These are phyloP conservation scores for Stentor roeselii DNA, from an alignment of 73 alveolate genomes.

Conservation along the genomic window DNA sequence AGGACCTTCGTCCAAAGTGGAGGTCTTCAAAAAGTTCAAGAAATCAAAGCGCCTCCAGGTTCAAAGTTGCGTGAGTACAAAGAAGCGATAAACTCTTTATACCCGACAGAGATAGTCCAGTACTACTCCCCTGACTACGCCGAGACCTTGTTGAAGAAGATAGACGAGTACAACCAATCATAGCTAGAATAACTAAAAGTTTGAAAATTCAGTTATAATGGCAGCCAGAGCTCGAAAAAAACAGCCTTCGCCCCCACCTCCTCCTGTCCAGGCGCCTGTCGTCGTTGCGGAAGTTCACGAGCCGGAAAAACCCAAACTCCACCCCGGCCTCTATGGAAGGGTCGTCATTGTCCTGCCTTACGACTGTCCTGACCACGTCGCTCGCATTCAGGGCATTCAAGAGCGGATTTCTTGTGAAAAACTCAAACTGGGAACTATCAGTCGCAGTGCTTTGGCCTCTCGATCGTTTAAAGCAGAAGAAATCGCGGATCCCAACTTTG, in stretches of 20 bases:
- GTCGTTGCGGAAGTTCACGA: background rate
- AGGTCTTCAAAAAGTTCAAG: conserved; percentile 71
- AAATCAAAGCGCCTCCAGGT: conserved; percentile 70
- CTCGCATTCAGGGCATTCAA: conserved; percentile 36
- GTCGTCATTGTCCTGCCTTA: conserved; percentile 59
- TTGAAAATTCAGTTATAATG: background rate
- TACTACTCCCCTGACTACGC: conserved; percentile 90
- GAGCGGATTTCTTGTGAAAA: conserved; percentile 46
- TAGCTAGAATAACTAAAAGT: background rate
- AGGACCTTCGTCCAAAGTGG: conserved; percentile 90
- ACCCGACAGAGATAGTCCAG: conserved; percentile 92
- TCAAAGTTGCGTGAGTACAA: conserved; percentile 80
- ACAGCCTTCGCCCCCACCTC: conserved; percentile 7
- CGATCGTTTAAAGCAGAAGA: conserved; percentile 57
- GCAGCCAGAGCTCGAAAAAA: conserved; percentile 16
- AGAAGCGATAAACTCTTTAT: conserved; percentile 83
- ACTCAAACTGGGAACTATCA: conserved; percentile 36
- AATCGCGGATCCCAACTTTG: conserved; percentile 39
- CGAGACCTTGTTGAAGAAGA: conserved; percentile 74
- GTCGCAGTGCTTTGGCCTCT: conserved; percentile 48
- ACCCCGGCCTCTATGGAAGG: conserved; percentile 48
- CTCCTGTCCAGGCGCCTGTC: background rate
- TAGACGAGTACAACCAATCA: conserved; percentile 64
- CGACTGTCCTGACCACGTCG: conserved; percentile 43
- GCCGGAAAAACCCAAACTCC: conserved; percentile 24